Evolutionary conservation across 306 rosid species (phyloP).

Genomic region (Lithocarpus polystachyus): DNA sequence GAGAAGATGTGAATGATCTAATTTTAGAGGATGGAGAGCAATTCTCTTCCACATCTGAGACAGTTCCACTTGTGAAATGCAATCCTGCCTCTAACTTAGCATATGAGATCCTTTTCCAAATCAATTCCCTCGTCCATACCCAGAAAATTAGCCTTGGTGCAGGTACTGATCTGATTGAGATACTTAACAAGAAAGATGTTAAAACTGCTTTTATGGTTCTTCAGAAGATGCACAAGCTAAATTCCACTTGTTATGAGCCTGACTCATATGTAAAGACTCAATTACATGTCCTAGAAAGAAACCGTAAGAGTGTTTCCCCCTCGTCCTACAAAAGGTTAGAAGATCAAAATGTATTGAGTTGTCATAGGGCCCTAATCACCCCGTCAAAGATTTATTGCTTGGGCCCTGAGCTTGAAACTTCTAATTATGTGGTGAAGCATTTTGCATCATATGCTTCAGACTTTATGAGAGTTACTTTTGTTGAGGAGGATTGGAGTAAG

Average conservation of each 20-base stretch:
- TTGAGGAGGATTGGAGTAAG: constrained; percentile 92
- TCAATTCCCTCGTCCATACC: constrained; percentile 81
- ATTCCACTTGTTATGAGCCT: constrained; percentile 69
- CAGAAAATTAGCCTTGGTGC: constrained; percentile 74
- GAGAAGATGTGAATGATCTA: constrained; percentile 42
- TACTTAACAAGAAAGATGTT: constrained; percentile 43
- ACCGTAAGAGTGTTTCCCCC: constrained; percentile 19
- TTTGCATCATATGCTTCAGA: constrained; percentile 68
- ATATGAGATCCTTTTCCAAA: constrained; percentile 72
- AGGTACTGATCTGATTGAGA: constrained; percentile 48
- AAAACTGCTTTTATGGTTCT: constrained; percentile 53
- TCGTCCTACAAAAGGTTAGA: constrained; percentile 39
- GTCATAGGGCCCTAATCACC: constrained; percentile 81
- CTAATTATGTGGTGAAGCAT: constrained; percentile 83
- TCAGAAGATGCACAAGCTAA: constrained; percentile 69
- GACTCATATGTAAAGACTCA: constrained; percentile 47
- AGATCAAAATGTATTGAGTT: constrained; percentile 71
- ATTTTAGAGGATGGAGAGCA: constrained; percentile 48
- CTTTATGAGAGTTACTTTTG: constrained; percentile 87
- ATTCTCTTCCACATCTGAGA: constrained; percentile 40
- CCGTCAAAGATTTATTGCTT: constrained; percentile 79
- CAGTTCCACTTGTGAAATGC: constrained; percentile 67
- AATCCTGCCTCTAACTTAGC: constrained; percentile 34
- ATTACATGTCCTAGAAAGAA: constrained; percentile 40
- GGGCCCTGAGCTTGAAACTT: constrained; percentile 90